Conservation (phyloP, 2,329 filamentous ascomycete genomes). For the Sporothrix curviconia region DNA sequence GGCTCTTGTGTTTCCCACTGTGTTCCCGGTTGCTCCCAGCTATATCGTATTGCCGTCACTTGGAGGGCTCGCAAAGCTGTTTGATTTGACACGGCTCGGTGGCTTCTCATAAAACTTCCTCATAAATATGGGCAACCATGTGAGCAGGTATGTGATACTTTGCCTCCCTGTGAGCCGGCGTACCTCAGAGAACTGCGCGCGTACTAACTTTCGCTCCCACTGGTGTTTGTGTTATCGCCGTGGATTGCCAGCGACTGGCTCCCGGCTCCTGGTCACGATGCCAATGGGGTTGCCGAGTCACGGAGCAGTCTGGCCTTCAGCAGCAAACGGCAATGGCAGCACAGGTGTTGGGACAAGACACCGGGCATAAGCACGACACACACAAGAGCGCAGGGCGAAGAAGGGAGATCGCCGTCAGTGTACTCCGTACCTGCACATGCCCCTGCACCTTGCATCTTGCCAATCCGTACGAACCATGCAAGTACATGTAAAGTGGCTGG, state of each 20-base stretch:
- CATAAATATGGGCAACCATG: not conserved
- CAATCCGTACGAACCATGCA: not conserved
- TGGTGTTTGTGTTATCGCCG: not conserved
- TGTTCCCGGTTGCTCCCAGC: no score
- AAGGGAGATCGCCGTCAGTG: not conserved
- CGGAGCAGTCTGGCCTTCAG: not conserved
- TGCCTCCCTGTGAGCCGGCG: no score
- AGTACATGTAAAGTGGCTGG: no score
- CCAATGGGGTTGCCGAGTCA: not conserved
- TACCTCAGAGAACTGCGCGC: no score
- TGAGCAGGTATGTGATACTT: not conserved
- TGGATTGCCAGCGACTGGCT: not conserved
- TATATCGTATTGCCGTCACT: not conserved
- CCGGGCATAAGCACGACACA: not conserved
- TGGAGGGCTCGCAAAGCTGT: not conserved
- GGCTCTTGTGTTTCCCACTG: not conserved
- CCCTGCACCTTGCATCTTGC: not conserved
- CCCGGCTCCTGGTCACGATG: not conserved
- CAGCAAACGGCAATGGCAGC: not conserved
- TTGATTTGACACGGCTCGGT: not conserved
- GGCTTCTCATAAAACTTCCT: no score
- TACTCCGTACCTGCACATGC: not conserved
- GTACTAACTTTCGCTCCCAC: not conserved
- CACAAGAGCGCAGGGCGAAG: not conserved
- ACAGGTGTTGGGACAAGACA: not conserved